These are phyloP conservation scores for Knufia petricola DNA, from an alignment of 2,329 filamentous ascomycete species.

Conservation along the genomic window DNA sequence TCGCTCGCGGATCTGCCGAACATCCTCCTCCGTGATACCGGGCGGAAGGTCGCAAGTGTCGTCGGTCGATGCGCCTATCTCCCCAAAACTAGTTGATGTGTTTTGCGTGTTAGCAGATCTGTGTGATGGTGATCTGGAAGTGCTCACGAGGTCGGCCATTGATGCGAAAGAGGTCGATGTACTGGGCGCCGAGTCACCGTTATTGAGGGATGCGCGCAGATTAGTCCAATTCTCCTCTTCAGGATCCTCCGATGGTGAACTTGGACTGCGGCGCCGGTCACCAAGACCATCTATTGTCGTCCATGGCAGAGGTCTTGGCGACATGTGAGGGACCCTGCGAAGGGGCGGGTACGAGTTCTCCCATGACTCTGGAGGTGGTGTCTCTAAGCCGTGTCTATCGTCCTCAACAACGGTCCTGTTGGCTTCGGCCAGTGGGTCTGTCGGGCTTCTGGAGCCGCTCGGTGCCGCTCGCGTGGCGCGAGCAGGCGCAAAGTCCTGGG, in stretches of 20 bases:
- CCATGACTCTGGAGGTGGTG: slow-evolving; percentile 15
- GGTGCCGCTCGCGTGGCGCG: slow-evolving; percentile 12
- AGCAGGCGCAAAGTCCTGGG: slow-evolving; percentile 38
- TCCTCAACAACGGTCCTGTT: slow-evolving; percentile 1
- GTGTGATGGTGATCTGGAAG: slow-evolving; percentile 23
- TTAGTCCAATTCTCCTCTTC: slow-evolving; percentile 64
- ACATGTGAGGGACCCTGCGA: slow-evolving; percentile 28
- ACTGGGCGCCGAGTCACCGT: slow-evolving; percentile 71
- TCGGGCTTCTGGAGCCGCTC: background rate
- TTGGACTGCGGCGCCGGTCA: slow-evolving; percentile 75
- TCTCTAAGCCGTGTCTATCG: slow-evolving; percentile 11
- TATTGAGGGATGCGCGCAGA: slow-evolving; percentile 67
- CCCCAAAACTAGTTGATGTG: slow-evolving; percentile 26
- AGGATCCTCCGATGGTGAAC: slow-evolving; percentile 35
- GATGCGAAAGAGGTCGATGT: slow-evolving; percentile 75
- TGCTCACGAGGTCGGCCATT: slow-evolving; percentile 30
- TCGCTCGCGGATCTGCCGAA: slow-evolving; percentile 19
- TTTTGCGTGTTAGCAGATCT: slow-evolving; percentile 41
- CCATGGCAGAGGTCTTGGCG: slow-evolving; percentile 15
- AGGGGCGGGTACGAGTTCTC: slow-evolving; percentile 18
- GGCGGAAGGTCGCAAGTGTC: slow-evolving; percentile 21
- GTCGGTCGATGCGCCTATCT: slow-evolving; percentile 16
- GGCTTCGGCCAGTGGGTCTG: slow-evolving; percentile 6
- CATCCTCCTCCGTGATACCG: slow-evolving; percentile 22
- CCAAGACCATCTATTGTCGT: slow-evolving; percentile 60